Evolutionary conservation across 805 yeast species (phyloP), one percentile per base, ranked within the genome.

Genomic region (Ogataea parapolymorpha): DNA sequence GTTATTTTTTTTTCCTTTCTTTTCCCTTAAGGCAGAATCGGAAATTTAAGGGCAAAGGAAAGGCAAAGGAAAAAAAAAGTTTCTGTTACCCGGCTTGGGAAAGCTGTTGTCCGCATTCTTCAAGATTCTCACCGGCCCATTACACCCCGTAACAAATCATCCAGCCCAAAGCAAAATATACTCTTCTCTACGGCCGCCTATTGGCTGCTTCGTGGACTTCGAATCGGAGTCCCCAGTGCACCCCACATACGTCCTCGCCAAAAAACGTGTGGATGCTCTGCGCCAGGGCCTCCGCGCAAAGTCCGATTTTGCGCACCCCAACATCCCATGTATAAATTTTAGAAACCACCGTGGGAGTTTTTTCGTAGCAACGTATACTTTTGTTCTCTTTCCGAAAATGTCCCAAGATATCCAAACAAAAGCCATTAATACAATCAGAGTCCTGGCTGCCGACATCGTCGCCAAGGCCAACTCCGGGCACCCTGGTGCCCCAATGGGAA

Each of bases 401-500:
- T 51, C 62, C 31, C 59, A 75, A 37, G 82, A 78, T 46, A 69
- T 85, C 58, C 95, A 90, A 66, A 72, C 71, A 53, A 73, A 74
- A 63, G 86, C 96, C 44, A 73, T 91, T 68, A 74, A 77, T 74
- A 87, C 98, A 56, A 85, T 91, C 72, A 88, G 96, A 72, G 70
- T 82, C 46, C 77, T 91, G 57, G 80, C 98, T 26, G 86, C 85
- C 40, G 99, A 91, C 66, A 80, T 85, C 51, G 95, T 87, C 48
- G 74, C 82, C 45, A 76, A 80, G 68, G 91, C 97, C 58, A 85
- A 91, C 70, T 84, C 96, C 46, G 99, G 99, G 54, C 99, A 91
- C 72, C 99, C 99, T 41, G 99, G 99, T 73, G 98, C 99, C 39
- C 98, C 98, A 59, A 80, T 91, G 79, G 98, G 98, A 50, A 73